Evolutionary conservation across 1,284 basidiomycete species (phyloP), one percentile per base, ranked within the genome.

Genomic region (Neonothopanus nambi): DNA sequence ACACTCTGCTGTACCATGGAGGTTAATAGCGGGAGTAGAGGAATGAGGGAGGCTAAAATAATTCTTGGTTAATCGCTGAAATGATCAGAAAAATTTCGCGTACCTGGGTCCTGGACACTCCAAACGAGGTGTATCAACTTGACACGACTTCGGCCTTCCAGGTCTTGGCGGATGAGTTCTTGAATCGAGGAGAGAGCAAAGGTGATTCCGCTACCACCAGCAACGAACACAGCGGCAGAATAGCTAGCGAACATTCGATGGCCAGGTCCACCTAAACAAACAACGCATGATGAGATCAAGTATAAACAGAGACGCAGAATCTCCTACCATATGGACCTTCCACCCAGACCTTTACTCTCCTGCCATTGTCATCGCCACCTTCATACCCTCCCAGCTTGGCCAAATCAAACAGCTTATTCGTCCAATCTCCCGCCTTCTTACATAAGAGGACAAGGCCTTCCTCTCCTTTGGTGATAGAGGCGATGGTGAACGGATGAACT

Each of bases 401-500:
- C 37, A 84, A 67, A 33, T 79, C 76, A 57, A 80, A 86, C 50
- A 90, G 67, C 46, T 68, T 76, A 13, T 64, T 70, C 20, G 87
- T 87, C 88, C 89, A 91, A 24, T 70, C 69, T 5, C 88, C 89
- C 0, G 76, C 65, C 61, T 81, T 82, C 73, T 87, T 86, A 62
- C 78, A 78, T 63, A 89, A 65, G 46, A 88, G 69, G 17, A 84
- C 79, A 45, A 86, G 67, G 3, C 84, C 85, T 43, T 81, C 81
- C 12, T 42, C 45, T 9, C 51, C 44, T 13, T 69, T 61, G 2
- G 69, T 70, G 41, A 68, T 69, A 59, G 76, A 83, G 53, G 86
- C 74, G 67, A 94, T 90, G 0, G 91, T 91, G 67, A 92, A 91
- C 0, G 91, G 90, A 61, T 93, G 91, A 0, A 77, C 70, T 59